These are phyloP conservation scores for Tricholoma flavovirens DNA, from an alignment of 768 basidiomycete species.

Conservation along the genomic window DNA sequence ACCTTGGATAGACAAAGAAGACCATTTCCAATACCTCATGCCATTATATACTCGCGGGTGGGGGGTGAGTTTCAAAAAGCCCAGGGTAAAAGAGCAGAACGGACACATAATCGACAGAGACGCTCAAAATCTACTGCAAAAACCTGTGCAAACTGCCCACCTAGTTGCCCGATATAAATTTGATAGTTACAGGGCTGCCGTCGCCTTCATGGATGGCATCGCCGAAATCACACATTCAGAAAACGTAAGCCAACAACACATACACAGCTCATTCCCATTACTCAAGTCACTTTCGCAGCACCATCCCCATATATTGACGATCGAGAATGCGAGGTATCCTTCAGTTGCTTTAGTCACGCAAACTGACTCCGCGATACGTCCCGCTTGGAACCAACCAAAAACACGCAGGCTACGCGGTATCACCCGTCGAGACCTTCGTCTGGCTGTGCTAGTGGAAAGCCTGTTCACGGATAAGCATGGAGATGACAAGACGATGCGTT, in stretches of 20 bases:
- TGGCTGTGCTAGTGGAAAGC: constrained; percentile 38
- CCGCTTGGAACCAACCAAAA: background rate
- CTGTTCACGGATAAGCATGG: constrained; percentile 3
- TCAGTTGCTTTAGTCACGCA: constrained; percentile 14
- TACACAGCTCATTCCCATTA: background rate
- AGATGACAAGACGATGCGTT: background rate
- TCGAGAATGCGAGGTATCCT: constrained; percentile 10
- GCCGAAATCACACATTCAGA: constrained; percentile 19
- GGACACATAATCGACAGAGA: background rate
- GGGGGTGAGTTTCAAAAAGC: constrained; percentile 10
- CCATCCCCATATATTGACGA: constrained; percentile 19
- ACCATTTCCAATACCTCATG: constrained; percentile 27
- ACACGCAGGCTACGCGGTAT: constrained; percentile 30
- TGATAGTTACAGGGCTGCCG: constrained; percentile 12
- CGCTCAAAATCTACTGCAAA: background rate
- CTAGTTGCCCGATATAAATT: constrained; percentile 15
- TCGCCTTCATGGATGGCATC: constrained; percentile 15
- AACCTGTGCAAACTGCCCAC: constrained; percentile 1
- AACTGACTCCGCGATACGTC: constrained; percentile 21
- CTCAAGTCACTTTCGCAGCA: constrained; percentile 12
- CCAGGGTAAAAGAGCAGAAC: background rate
- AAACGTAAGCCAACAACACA: constrained; percentile 18
- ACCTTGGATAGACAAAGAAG: constrained; percentile 26
- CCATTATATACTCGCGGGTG: constrained; percentile 32
- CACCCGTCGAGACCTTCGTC: constrained; percentile 45